phyloP scores from a whole-genome alignment of 176 grass and related monocot species.

The Tillandsia fasciculata region DNA sequence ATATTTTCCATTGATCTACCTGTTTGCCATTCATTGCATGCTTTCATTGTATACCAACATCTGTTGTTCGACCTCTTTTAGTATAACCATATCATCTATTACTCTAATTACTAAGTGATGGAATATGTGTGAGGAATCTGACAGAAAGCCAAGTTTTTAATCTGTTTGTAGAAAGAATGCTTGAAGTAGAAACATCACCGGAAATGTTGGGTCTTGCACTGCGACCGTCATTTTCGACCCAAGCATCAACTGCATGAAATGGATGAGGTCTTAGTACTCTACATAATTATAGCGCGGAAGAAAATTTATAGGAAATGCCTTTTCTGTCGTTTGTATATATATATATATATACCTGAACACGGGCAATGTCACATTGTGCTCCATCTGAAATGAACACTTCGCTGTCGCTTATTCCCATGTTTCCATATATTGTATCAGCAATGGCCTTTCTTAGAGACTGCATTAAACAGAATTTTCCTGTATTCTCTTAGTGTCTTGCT shows the following conservation, averaged over 20 bases:
- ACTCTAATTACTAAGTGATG: no score
- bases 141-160: no score
- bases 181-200: slow-evolving; percentile 29
- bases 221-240: slow-evolving; percentile 66
- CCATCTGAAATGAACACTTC: slow-evolving; percentile 93
- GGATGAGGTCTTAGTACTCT: background rate
- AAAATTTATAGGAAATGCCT: background rate
- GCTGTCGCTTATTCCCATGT: slow-evolving; percentile 47
- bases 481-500: no score
- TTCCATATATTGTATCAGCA: slow-evolving; percentile 44
- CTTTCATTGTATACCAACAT: no score
- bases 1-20: background rate
- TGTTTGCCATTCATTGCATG: background rate
- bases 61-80: no score
- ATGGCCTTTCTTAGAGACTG: slow-evolving; percentile 70
- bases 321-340: background rate
- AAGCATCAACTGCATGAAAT: slow-evolving; percentile 49
- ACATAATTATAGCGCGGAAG: background rate
- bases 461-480: background rate
- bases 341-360: slow-evolving; percentile 44
- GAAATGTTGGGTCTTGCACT: slow-evolving; percentile 96
- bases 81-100: no score
- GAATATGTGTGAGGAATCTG: no score
- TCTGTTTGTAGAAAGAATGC: background rate
- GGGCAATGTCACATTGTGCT: slow-evolving; percentile 79